Evolutionary conservation across 345 rosid species (phyloP).

Genomic region (Ceriops decandra): DNA sequence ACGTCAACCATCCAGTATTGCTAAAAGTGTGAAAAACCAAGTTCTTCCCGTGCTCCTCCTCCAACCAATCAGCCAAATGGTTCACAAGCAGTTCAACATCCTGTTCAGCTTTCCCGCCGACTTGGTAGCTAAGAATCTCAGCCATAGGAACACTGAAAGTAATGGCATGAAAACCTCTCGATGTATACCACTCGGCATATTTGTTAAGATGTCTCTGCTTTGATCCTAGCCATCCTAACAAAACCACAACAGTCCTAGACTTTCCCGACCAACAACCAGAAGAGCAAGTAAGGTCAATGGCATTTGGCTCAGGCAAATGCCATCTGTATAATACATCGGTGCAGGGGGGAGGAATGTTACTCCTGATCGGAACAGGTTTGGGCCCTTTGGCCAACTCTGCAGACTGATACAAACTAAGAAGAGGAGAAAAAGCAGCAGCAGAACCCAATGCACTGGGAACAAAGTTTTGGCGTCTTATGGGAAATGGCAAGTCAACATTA

Average conservation of each 20-base stretch:
- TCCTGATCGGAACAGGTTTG: constrained; percentile 38
- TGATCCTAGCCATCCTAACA: constrained; percentile 98
- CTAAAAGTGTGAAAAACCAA: constrained; percentile 95
- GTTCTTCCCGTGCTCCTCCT: constrained; percentile 75
- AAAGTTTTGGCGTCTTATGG: constrained; percentile 25
- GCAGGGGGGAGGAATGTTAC: constrained; percentile 28
- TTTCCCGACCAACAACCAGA: constrained; percentile 53
- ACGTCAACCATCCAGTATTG: constrained; percentile 98
- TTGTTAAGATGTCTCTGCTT: constrained; percentile 90
- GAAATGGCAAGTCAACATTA: constrained; percentile 33
- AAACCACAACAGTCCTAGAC: constrained; percentile 82
- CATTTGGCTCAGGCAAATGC: constrained; percentile 74
- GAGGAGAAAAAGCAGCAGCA: constrained; percentile 41
- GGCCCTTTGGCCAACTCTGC: constrained; percentile 71
- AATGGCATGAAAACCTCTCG: constrained; percentile 86
- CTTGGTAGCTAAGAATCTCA: constrained; percentile 78
- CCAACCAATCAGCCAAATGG: constrained; percentile 91
- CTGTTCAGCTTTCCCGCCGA: constrained; percentile 90
- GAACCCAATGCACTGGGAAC: constrained; percentile 23
- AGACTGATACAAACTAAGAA: constrained; percentile 55
- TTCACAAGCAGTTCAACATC: constrained; percentile 70
- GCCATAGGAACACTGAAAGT: constrained; percentile 90
- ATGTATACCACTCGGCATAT: constrained; percentile 95
- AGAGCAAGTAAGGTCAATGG: constrained; percentile 52
- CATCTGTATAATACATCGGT: constrained; percentile 75